phyloP scores from a whole-genome alignment of 1,284 basidiomycete genomes.

The Sporisorium sorghi region DNA sequence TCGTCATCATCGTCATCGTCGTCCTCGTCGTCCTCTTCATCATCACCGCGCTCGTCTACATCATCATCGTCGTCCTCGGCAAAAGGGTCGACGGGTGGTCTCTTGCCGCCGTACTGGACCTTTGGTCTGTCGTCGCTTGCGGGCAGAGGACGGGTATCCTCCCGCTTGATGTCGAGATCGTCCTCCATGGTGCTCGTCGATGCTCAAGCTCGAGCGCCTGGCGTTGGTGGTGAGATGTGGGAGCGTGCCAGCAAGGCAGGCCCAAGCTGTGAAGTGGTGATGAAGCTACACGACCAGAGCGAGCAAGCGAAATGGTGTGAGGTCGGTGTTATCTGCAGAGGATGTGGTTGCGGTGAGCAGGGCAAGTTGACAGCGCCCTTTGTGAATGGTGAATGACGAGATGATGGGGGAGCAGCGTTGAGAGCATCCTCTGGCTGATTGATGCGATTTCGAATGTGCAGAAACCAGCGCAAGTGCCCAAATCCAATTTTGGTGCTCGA shows the following conservation, averaged over 20 bases:
- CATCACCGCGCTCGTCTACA: slow-evolving; percentile 47
- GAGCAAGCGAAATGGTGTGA: neutral
- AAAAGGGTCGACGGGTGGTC: slow-evolving; percentile 39
- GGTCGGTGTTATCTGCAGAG: neutral
- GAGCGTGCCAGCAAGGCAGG: neutral
- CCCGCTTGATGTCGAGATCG: slow-evolving; percentile 42
- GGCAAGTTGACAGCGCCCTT: slow-evolving; percentile 4
- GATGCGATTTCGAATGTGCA: slow-evolving; percentile 25
- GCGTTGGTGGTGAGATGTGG: neutral
- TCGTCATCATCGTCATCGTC: slow-evolving; percentile 51
- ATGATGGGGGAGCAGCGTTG: slow-evolving; percentile 1
- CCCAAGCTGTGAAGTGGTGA: neutral
- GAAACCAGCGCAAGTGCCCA: neutral
- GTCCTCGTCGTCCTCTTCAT: slow-evolving; percentile 61
- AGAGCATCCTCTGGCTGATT: neutral
- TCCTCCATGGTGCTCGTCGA: slow-evolving; percentile 20
- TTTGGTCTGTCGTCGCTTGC: slow-evolving; percentile 13
- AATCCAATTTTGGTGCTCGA: slow-evolving; percentile 8
- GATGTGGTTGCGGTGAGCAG: neutral
- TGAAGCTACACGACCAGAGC: neutral
- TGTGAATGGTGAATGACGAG: neutral
- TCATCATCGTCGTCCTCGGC: slow-evolving; percentile 54
- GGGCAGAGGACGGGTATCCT: slow-evolving; percentile 9
- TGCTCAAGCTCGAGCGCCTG: slow-evolving; percentile 15
- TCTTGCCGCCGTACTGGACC: slow-evolving; percentile 33